Conservation (phyloP, 768 basidiomycete genomes). For the Hericium alpestre region DNA sequence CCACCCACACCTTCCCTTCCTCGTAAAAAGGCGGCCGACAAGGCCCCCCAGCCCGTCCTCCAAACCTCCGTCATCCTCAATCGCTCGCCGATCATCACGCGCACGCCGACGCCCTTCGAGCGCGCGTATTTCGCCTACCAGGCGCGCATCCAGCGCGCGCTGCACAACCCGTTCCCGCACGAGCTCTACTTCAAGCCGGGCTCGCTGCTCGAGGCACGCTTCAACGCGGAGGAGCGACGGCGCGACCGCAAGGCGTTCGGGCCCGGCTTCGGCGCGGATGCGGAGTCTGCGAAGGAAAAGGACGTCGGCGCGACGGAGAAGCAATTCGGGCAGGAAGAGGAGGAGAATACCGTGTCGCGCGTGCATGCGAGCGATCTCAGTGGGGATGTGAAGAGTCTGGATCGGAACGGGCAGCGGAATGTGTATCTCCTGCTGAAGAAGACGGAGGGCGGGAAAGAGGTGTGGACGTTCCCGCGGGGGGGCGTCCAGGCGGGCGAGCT, state of each 20-base stretch:
- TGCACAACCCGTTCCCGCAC: slow-evolving; percentile 80
- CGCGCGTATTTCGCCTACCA: slow-evolving; percentile 78
- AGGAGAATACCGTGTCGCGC: slow-evolving; percentile 52
- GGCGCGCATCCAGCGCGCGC: slow-evolving; percentile 67
- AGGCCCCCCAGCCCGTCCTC: slow-evolving; percentile 20
- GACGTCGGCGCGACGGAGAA: slow-evolving; percentile 9
- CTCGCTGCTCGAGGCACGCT: slow-evolving; percentile 72
- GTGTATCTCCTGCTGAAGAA: slow-evolving; percentile 72
- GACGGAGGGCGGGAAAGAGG: slow-evolving; percentile 32
- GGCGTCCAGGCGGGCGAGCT: slow-evolving; percentile 51
- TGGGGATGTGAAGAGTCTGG: slow-evolving; percentile 61
- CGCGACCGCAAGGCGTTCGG: slow-evolving; percentile 73
- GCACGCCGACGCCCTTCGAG: slow-evolving; percentile 65
- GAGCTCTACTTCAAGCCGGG: slow-evolving; percentile 94
- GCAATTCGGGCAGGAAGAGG: slow-evolving; percentile 36
- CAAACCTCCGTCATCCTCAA: slow-evolving; percentile 65
- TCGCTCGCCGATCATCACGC: slow-evolving; percentile 66
- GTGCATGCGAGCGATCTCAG: slow-evolving; percentile 48
- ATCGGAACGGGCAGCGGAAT: slow-evolving; percentile 76
- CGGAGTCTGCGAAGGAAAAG: slow-evolving; percentile 4
- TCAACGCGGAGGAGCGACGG: slow-evolving; percentile 62
- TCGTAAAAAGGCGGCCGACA: slow-evolving; percentile 3
- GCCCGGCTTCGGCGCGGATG: slow-evolving; percentile 32
- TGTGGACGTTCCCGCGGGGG: slow-evolving; percentile 80
- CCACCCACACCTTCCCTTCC: not conserved